Conservation (phyloP, 192 early-diverging fungal species). For the Backusella mclennaniae region DNA sequence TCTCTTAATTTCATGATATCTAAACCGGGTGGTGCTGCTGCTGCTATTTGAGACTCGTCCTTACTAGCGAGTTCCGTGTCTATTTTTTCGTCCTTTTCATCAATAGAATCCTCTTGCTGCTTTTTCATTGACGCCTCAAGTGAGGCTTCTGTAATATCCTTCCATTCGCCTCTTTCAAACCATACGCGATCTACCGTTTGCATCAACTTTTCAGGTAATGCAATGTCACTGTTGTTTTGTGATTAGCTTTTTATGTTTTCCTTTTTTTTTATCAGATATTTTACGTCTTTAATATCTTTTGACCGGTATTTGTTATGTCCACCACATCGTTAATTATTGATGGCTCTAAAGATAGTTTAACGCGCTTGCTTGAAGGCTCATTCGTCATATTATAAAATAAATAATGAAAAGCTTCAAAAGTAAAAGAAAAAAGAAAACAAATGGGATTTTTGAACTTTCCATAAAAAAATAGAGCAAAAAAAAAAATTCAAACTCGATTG, state of each 20-base stretch:
- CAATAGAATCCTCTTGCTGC: background rate
- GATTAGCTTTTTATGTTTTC: background rate
- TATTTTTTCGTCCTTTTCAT: background rate
- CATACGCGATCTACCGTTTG: slow-evolving; percentile 39
- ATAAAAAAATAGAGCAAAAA: background rate
- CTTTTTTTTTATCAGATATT: background rate
- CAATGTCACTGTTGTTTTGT: slow-evolving; percentile 19
- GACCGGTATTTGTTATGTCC: slow-evolving; percentile 34
- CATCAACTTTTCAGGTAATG: slow-evolving; percentile 34
- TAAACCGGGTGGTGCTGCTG: slow-evolving; percentile 7
- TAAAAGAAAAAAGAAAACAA: background rate
- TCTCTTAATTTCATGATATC: slow-evolving; percentile 31
- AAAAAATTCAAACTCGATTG: slow-evolving; percentile 7
- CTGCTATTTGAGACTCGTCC: background rate
- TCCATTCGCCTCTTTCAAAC: slow-evolving; percentile 39
- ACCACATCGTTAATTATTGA: slow-evolving; percentile 17
- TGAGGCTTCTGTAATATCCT: slow-evolving; percentile 25
- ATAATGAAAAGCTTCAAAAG: background rate
- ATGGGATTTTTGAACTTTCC: background rate
- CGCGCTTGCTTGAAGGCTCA: slow-evolving; percentile 18
- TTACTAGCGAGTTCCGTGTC: background rate
- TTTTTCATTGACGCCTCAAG: slow-evolving; percentile 7
- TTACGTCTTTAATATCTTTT: slow-evolving; percentile 36
- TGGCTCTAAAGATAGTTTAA: slow-evolving; percentile 37
- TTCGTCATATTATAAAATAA: background rate